A percentile compares a stretch with the other conserved stretches of the same genome.
Conservation (phyloP, 164 flowering plant genomes). For the Aristolochia californica region DNA sequence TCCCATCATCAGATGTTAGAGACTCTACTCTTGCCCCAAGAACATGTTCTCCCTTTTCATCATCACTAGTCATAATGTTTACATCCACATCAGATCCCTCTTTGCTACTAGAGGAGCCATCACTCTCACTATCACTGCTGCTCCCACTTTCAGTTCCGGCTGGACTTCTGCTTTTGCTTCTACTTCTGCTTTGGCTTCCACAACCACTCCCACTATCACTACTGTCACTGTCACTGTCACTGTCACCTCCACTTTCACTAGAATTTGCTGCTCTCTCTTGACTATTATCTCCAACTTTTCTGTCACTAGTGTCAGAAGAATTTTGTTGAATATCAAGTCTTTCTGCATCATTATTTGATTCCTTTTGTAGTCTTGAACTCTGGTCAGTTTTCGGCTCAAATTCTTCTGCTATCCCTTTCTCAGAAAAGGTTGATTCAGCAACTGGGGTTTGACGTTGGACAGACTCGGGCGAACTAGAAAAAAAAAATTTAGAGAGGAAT, state of each 20-base stretch:
- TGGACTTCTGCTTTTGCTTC: constrained; percentile 50
- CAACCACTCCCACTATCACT: constrained; percentile 59
- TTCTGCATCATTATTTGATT: constrained; percentile 23
- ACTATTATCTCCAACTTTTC: constrained; percentile 37
- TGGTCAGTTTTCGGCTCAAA: constrained; percentile 25
- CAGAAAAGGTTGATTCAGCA: constrained; percentile 20
- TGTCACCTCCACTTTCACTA: constrained; percentile 67
- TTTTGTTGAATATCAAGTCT: constrained; percentile 26
- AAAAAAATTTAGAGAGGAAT: neutral
- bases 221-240: constrained; percentile 47
- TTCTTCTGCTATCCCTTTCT: constrained; percentile 20
- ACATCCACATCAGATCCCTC: constrained; percentile 93
- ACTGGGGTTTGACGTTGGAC: constrained; percentile 26
- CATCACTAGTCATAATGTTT: constrained; percentile 81
- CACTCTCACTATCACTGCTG: constrained; percentile 89
- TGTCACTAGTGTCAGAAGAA: constrained; percentile 46
- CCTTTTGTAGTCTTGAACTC: constrained; percentile 23
- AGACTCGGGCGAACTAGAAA: constrained; percentile 57
- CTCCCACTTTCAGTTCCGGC: constrained; percentile 63
- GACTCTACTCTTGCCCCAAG: constrained; percentile 15
- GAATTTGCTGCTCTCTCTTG: constrained; percentile 56
- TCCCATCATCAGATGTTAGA: constrained; percentile 20
- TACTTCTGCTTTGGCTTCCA: constrained; percentile 39
- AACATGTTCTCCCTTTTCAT: constrained; percentile 48
- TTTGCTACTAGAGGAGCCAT: constrained; percentile 77